Evolutionary conservation across 441 rosid species (phyloP), one percentile per base, ranked within the genome.

Genomic region (Pelargonium australe): DNA sequence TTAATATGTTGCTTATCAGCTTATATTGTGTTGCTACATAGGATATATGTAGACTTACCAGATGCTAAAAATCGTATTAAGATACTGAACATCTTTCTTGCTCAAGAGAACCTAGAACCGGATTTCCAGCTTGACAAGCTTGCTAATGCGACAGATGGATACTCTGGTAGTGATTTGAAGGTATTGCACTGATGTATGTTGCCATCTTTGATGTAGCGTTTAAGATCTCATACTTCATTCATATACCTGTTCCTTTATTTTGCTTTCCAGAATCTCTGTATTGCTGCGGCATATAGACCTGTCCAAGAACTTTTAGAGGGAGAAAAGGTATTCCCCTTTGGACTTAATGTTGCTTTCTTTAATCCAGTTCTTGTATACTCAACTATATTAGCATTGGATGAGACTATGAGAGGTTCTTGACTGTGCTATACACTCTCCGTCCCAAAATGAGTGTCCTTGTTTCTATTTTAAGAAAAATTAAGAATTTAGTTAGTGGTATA

Each of bases 101-200:
- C 77, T 63, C 83, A 76, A 20, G 99, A 94, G 77, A 89, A 76
- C 77, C 63, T 94, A 47, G 88, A 81, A 72, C 25, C 85, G 13
- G 77, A 69, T 77, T 94, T 94, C 76, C 75, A 81, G 55, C 80
- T 81, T 14, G 81, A 86, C 44, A 78, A 85, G 78, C 96, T 94
- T 65, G 96, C 96, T 57, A 81, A 78, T 77, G 89, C 75, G 57
- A 89, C 97, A 2, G 97, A 89, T 69, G 99, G 99, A 40, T 94
- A 91, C 79, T 91, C 97, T 34, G 97, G 97, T 64, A 94, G 99
- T 73, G 99, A 94, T 82, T 79, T 94, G 73, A 94, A 94, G 99
- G 99, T 94, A 82, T 69, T 77, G 66, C 72, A 64, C 67, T 67
- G 64, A 34, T 16, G 45, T 67, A 68, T 14, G 55, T 17, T 19